Base-by-base conservation (phyloP, 345 rosid species). In the Camelina sativa region DNA sequence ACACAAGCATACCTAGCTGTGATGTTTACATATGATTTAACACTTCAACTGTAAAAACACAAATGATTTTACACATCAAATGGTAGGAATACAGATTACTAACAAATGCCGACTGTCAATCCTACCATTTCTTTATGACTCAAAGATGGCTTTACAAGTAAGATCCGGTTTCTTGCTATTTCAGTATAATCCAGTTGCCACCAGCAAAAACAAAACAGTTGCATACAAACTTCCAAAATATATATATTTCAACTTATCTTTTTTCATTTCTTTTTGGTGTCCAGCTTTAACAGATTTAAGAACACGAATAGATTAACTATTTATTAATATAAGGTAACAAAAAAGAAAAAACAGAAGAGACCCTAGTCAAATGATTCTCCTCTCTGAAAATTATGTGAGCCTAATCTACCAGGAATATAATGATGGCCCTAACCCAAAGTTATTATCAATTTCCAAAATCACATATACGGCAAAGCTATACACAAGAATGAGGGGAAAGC, bases 401-500 rank as follows among this genome's bases (percentile, higher is more conserved):
- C 80, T 76, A 68, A 43, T 68, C 79, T 76, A 76, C 44, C 1
- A 37, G 61, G 32, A 75, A 60, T 67, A 68, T 67, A 68, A 76
- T 74, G 69, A 43, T 76, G 68, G 67, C 22, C 48, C 69, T 60
- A 70, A 69, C 60, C 75, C 80, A 54, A 69, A 63, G 65, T 54
- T 56, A 54, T 37, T 53, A 40, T 56, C 34, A 70, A 54, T 16
- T 69, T 63, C 65, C 76, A 71, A 72, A 70, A 70, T 76, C 71
- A 55, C 65, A 76, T 76, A 56, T 69, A 71, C 64, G 65, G 66
- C 66, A 70, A 71, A 55, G 66, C 71, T 69, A 69, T 76, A 70
- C 76, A 76, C 75, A 76, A 70, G 56, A 71, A 77, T 56, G 55
- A 56, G 34, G 71, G 60, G 76, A 70, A 62, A 63, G 80, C 66